Conservation (phyloP, 768 basidiomycete species). For the Neoboletus magnificus region DNA sequence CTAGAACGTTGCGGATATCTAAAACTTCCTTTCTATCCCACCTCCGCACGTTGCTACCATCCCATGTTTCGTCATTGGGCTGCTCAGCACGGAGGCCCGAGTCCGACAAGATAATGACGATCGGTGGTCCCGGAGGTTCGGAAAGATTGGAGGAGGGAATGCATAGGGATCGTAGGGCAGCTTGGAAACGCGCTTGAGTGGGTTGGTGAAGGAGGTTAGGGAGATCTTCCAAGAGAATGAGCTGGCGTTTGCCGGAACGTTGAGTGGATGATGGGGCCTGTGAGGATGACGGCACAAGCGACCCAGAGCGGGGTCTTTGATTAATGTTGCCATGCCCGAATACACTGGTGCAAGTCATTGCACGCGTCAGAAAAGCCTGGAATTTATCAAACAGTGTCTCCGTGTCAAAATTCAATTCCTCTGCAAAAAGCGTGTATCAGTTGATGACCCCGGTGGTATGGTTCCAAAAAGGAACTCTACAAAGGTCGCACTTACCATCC, state of each 20-base stretch:
- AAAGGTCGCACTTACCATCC: constrained; percentile 7
- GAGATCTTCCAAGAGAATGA: constrained; percentile 85
- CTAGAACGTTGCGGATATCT: constrained; percentile 68
- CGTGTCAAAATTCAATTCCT: constrained; percentile 3
- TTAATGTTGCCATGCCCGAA: constrained; percentile 30
- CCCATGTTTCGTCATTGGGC: constrained; percentile 46
- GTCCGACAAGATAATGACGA: constrained; percentile 84
- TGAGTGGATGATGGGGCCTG: neutral
- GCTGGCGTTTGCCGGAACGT: constrained; percentile 38
- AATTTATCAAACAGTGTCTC: constrained; percentile 60
- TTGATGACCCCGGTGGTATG: neutral
- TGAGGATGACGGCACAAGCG: constrained; percentile 2
- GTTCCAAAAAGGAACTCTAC: neutral
- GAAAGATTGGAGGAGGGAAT: constrained; percentile 23
- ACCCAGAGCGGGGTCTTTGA: constrained; percentile 3
- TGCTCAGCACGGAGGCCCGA: constrained; percentile 72
- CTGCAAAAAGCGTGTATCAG: constrained; percentile 5
- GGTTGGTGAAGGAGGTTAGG: constrained; percentile 81
- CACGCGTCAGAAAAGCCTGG: constrained; percentile 69
- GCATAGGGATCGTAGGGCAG: constrained; percentile 56
- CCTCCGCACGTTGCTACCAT: constrained; percentile 39
- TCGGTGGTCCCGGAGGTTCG: constrained; percentile 42
- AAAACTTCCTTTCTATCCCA: constrained; percentile 54
- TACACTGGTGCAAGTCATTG: constrained; percentile 55
- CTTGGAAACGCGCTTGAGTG: constrained; percentile 72